These are phyloP conservation scores for Paspalum vaginatum DNA, from an alignment of 176 grass and related monocot species.

Conservation along the genomic window DNA sequence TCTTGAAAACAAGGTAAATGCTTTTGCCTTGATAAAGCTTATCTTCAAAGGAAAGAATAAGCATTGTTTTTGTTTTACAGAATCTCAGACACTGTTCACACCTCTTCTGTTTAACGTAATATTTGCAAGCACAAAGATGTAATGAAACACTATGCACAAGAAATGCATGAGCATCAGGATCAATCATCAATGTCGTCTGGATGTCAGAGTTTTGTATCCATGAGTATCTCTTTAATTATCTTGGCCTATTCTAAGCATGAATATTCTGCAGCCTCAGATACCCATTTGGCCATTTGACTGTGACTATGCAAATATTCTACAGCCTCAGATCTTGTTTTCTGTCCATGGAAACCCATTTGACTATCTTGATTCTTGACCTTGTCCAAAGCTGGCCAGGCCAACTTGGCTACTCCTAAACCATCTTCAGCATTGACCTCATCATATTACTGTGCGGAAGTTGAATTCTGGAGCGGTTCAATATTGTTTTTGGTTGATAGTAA, in stretches of 20 bases:
- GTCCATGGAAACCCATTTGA: not conserved
- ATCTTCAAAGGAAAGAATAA: not conserved
- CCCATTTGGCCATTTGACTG: not conserved
- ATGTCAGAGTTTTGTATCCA: not conserved
- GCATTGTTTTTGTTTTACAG: conserved; percentile 9
- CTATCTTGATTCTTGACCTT: not conserved
- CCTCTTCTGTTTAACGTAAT: not conserved
- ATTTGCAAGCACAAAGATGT: not conserved
- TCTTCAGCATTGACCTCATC: not conserved
- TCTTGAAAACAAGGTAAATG: not conserved
- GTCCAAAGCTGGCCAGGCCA: not conserved
- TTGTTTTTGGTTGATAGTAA: too few relatives aligned
- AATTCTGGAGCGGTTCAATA: not conserved
- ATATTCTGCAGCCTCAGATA: not conserved
- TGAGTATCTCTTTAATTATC: not conserved
- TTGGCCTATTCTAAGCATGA: not conserved
- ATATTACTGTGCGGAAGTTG: not conserved
- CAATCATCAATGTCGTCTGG: not conserved
- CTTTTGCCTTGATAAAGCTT: not conserved
- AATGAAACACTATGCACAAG: not conserved
- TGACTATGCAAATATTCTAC: not conserved
- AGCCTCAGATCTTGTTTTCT: not conserved
- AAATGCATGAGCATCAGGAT: not conserved
- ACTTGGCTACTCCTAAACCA: not conserved
- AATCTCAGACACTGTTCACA: not conserved